Base-by-base conservation (phyloP, 176 grass and related monocot genomes). In the Chrysopogon serrulatus region DNA sequence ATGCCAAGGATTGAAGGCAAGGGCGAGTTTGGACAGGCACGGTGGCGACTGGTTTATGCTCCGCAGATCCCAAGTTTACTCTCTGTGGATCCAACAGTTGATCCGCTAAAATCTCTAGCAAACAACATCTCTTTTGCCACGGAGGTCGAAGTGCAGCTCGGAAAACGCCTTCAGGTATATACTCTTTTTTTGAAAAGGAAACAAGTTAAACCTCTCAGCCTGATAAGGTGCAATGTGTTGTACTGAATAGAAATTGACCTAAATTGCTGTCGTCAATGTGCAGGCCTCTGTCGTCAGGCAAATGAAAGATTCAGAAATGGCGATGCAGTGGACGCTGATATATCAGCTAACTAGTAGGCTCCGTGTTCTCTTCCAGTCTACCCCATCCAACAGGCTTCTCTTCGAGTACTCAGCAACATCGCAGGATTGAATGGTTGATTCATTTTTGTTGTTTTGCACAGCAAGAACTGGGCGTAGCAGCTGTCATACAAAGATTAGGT, bases 221-320 rank as follows among this genome's bases (percentile, higher is more conserved):
- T 33, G 72, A 81, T 73, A 35, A 43, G 17, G 14, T 21, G 41
- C 63, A 31, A 53, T 75, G 34, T 75, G 33, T 3, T 48, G 19
- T 44, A 21, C 6, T 33, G 21, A n/a, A 75, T 64, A 82, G 8
- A 82, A 59, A 37, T 5, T 66, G 10, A 78, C 27, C 5, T 66
- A 14, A 66, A 72, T 24, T 43, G 23, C 28, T 74, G 18, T 35
- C 26, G 0, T 86, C 4, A 0, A 73, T 82, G 65, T 91, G 54
- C 87, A 98, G 95, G 95, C 92, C 19, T 98, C 95, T 72, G 91
- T 98, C 24, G 95, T 98, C n/a, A 91, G 95, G 86, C 92, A 98
- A 66, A 98, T 98, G 95, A 98, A 98, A 89, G 91, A 98, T 84
- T 93, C 95, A 84, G 89, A 98, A 87, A 95, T 98, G 92, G 95